phyloP scores from a whole-genome alignment of 1,139 yeast genomes.

The Schwanniomyces etchellsii region DNA sequence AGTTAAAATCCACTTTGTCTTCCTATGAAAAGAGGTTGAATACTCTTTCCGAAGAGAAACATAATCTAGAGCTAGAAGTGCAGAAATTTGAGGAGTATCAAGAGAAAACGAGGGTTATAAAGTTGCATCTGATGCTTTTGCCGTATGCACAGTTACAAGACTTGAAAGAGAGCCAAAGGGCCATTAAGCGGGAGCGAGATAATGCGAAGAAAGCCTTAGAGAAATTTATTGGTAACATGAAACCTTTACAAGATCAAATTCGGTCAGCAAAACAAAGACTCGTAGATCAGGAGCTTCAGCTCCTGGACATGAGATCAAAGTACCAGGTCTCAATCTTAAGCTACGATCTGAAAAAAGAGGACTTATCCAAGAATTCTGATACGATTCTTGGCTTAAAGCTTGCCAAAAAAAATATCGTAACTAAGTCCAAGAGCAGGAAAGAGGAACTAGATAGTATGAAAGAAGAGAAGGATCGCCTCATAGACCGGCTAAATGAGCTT shows the following conservation, averaged over 20 bases:
- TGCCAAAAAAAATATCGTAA: constrained; percentile 12
- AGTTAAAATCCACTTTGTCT: constrained; percentile 19
- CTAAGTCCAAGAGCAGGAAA: constrained; percentile 17
- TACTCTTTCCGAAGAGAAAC: constrained; percentile 26
- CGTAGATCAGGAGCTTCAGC: constrained; percentile 1
- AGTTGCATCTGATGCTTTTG: constrained; percentile 43
- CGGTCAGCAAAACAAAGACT: constrained; percentile 6
- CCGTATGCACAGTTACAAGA: constrained; percentile 63
- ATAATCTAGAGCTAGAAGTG: constrained; percentile 32
- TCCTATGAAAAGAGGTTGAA: constrained; percentile 24
- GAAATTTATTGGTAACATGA: constrained; percentile 20
- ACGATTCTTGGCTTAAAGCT: constrained; percentile 15
- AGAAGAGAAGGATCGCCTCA: constrained; percentile 12
- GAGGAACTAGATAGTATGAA: constrained; percentile 17
- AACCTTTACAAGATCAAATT: constrained; percentile 25
- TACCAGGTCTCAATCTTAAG: constrained; percentile 1
- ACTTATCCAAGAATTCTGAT: constrained; percentile 13
- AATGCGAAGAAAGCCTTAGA: constrained; percentile 27
- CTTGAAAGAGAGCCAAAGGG: constrained; percentile 36
- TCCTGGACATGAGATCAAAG: constrained; percentile 1
- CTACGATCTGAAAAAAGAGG: constrained; percentile 6
- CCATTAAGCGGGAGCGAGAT: constrained; percentile 38
- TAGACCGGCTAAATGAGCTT: constrained; percentile 8
- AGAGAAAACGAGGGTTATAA: constrained; percentile 37
- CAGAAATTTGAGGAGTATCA: constrained; percentile 34